Evolutionary conservation across 257 asterid genomes (phyloP).

Genomic region (Capsicum pubescens): DNA sequence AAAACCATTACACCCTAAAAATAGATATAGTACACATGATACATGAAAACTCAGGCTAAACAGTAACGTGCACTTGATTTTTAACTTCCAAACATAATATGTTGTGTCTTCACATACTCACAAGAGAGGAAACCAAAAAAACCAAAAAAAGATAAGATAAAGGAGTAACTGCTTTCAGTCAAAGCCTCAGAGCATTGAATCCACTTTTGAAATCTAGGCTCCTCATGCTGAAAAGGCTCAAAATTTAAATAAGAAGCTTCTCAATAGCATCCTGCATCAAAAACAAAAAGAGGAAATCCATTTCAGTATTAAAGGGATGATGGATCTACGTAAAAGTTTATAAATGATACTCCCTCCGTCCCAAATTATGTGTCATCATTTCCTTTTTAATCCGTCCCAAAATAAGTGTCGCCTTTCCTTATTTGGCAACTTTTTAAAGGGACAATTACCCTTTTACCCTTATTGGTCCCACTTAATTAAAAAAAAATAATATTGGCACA

Average conservation of each 20-base stretch:
- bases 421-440: too few species aligned
- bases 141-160: neutral
- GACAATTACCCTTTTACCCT: too few species aligned
- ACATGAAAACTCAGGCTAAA: neutral
- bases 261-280: constrained; percentile 43
- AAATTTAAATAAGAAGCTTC: constrained; percentile 39
- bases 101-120: neutral
- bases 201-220: constrained; percentile 30
- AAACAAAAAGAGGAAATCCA: neutral
- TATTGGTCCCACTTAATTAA: too few species aligned
- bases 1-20: neutral
- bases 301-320: neutral
- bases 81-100: neutral
- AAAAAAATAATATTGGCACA: too few species aligned
- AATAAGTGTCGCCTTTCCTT: too few species aligned
- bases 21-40: neutral
- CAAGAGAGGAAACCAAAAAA: too few species aligned
- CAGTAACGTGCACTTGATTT: neutral
- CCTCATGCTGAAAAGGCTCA: constrained; percentile 36
- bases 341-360: too few species aligned
- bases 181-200: constrained; percentile 30
- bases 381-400: too few species aligned
- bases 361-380: too few species aligned
- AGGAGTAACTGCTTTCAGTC: constrained; percentile 29
- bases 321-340: too few species aligned